phyloP scores from a whole-genome alignment of 768 basidiomycete species.

The Hortiboletus campestris region DNA sequence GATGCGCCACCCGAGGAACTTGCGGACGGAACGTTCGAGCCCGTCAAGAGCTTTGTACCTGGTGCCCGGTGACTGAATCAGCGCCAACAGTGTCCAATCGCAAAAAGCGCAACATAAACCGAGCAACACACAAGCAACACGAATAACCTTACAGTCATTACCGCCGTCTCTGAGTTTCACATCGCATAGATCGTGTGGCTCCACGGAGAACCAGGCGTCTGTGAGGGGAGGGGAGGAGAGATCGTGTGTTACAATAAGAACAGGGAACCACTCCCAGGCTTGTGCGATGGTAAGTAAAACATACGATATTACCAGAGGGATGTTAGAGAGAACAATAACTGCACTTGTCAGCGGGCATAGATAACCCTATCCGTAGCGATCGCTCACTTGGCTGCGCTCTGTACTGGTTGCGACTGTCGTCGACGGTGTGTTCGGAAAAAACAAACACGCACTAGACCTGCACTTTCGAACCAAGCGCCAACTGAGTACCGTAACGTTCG shows the following conservation, averaged over 20 bases:
- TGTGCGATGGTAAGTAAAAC: constrained; percentile 21
- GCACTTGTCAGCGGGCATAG: constrained; percentile 21
- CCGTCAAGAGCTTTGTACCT: neutral
- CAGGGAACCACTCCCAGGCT: constrained; percentile 8
- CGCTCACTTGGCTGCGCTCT: neutral
- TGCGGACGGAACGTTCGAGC: neutral
- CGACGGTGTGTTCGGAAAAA: neutral
- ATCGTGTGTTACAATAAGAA: constrained; percentile 22
- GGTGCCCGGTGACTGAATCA: neutral
- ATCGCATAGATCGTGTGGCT: neutral
- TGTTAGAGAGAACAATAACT: constrained; percentile 18
- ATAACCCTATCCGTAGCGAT: constrained; percentile 1
- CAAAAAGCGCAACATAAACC: neutral
- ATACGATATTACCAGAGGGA: constrained; percentile 27
- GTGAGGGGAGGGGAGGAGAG: constrained; percentile 1
- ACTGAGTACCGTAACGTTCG: neutral
- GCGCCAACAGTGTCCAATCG: neutral
- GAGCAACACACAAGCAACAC: neutral
- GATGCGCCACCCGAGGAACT: neutral
- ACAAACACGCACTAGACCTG: neutral
- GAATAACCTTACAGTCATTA: constrained; percentile 6
- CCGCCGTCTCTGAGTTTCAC: constrained; percentile 4
- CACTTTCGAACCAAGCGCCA: neutral
- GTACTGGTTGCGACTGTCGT: neutral
- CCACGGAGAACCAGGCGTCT: constrained; percentile 9